Evolutionary conservation across 768 basidiomycete species (phyloP).

Genomic region (Roridomyces roridus): DNA sequence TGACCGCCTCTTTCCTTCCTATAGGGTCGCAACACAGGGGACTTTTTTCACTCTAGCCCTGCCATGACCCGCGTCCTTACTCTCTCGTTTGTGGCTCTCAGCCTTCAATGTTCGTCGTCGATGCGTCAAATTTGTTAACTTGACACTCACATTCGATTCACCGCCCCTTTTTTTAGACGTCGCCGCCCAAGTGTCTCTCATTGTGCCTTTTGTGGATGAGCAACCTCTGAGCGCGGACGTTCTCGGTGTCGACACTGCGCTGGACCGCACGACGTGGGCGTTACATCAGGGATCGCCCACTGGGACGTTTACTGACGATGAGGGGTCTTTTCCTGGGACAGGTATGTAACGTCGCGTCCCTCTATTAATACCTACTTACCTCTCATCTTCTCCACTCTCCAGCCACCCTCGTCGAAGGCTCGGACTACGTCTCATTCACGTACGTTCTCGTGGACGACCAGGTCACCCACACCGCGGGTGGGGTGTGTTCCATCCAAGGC

Average conservation of each 20-base stretch:
- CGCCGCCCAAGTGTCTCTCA: slow-evolving; percentile 11
- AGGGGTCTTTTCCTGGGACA: slow-evolving; percentile 23
- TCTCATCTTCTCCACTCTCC: not conserved
- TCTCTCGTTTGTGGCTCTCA: slow-evolving; percentile 5
- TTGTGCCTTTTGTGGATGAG: slow-evolving; percentile 20
- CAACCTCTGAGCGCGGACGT: slow-evolving; percentile 20
- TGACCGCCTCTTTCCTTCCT: too few relatives aligned
- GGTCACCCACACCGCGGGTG: slow-evolving; percentile 20
- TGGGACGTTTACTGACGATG: slow-evolving; percentile 19
- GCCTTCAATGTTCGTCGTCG: slow-evolving; percentile 2
- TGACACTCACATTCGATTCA: too few relatives aligned
- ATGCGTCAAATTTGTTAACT: not conserved
- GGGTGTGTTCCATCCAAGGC: slow-evolving; percentile 32
- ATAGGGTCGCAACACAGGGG: too few relatives aligned
- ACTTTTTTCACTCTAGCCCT: too few relatives aligned
- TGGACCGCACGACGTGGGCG: slow-evolving; percentile 20
- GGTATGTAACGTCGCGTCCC: slow-evolving; percentile 4
- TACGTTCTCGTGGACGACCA: slow-evolving; percentile 30
- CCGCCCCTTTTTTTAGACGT: slow-evolving; percentile 3
- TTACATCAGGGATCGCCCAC: slow-evolving; percentile 21
- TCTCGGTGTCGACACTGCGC: slow-evolving; percentile 16
- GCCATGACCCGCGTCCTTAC: slow-evolving; percentile 19
- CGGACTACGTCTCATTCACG: slow-evolving; percentile 44
- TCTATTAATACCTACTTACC: too few relatives aligned
- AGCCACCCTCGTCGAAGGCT: slow-evolving; percentile 54